Evolutionary conservation across 2,329 filamentous ascomycete genomes (phyloP), one percentile per base, ranked within the genome.

Genomic region (Aspergillus ustus): DNA sequence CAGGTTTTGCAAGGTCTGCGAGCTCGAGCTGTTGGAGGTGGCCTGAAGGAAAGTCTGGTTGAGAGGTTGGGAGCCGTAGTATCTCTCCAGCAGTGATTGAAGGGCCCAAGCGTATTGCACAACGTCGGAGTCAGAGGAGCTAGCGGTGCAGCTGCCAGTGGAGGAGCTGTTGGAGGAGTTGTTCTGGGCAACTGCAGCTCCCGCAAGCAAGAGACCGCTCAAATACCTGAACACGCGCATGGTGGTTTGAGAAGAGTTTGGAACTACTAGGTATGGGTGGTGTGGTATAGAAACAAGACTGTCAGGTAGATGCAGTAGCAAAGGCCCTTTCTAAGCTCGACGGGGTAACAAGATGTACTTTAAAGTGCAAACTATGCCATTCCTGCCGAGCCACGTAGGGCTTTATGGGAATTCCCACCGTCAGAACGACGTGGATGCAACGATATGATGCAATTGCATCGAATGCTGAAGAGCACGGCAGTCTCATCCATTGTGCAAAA

Each of bases 41-140:
- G 52, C 55, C 9, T 49, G 57, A 48, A 71, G 57, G 62, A 72
- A 67, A 6, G 67, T 69, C 46, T 67, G 57, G 60, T 73, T 72
- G 54, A 70, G 31, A 6, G 67, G 55, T 25, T 66, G 55, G 6
- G 57, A 62, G 9, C 63, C 52, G 56, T 72, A 73, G 67, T 64
- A 73, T 28, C 63, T 52, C 25, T 68, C 66, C 3, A 70, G 59
- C 59, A 73, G 64, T 25, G 60, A 52, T 28, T 71, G 68, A 25
- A 73, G 55, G 8, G 66, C 69, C 50, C 60, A 70, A 28, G 66
- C 67, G 53, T 70, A 72, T 50, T 69, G 31, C 1, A 72, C 61
- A 8, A 72, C 66, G 20, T 65, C 44, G 2, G 56, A 56, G 31
- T 73, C 71, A 9, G 60, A 46, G 2, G 68, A 64, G 8, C 61